Evolutionary conservation across 2,329 filamentous ascomycete species (phyloP).

Genomic region (Chlorencoelia australis): DNA sequence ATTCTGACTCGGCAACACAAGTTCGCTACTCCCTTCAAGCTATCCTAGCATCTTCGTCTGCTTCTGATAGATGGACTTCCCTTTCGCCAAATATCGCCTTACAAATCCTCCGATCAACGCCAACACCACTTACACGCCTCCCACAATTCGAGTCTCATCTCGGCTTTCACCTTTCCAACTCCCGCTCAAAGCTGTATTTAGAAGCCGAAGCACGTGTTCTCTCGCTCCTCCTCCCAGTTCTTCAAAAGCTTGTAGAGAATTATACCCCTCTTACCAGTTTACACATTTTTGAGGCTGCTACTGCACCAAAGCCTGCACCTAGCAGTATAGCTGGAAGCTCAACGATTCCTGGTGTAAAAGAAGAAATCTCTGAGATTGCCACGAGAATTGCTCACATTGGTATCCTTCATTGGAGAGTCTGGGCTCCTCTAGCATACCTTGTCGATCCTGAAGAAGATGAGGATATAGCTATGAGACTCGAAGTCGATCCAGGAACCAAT

Average conservation of each 20-base stretch:
- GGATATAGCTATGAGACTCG: slow-evolving; percentile 8
- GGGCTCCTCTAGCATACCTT: slow-evolving; percentile 64
- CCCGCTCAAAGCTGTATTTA: slow-evolving; percentile 20
- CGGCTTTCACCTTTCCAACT: slow-evolving; percentile 23
- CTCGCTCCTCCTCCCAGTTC: slow-evolving; percentile 18
- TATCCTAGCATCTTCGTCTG: slow-evolving; percentile 22
- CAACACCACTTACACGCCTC: slow-evolving; percentile 21
- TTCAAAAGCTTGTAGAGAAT: slow-evolving; percentile 22
- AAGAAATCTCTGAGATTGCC: slow-evolving; percentile 53
- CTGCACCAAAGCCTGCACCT: slow-evolving; percentile 15
- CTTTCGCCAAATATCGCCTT: slow-evolving; percentile 22
- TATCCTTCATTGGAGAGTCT: slow-evolving; percentile 83
- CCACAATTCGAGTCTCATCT: slow-evolving; percentile 24
- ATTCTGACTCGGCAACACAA: slow-evolving; percentile 18
- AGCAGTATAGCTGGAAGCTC: background rate
- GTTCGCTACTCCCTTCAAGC: slow-evolving; percentile 22
- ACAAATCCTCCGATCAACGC: slow-evolving; percentile 26
- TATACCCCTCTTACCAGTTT: slow-evolving; percentile 24
- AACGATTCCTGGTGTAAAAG: slow-evolving; percentile 12
- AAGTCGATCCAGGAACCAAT: background rate
- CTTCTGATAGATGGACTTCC: slow-evolving; percentile 21
- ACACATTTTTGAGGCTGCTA: slow-evolving; percentile 27
- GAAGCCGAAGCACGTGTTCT: slow-evolving; percentile 23
- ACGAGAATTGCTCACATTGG: slow-evolving; percentile 74
- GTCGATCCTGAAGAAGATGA: slow-evolving; percentile 21